A percentile compares a stretch with the other conserved stretches of the same genome.
These are phyloP conservation scores for Fagopyrum esculentum DNA, from an alignment of 148 eudicot genomes.

Conservation along the genomic window DNA sequence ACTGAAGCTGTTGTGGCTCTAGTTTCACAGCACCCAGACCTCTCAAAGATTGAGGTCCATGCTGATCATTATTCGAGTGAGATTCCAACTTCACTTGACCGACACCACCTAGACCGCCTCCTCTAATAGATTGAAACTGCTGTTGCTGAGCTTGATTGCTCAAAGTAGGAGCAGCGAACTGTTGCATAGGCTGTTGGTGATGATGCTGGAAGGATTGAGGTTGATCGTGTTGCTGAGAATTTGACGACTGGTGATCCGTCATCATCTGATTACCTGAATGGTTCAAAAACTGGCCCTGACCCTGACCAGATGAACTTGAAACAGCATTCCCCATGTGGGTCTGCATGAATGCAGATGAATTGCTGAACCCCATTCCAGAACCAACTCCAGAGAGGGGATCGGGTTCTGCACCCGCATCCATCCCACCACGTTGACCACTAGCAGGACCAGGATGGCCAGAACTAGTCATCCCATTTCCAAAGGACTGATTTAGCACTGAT, in stretches of 20 bases:
- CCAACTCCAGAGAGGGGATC: slow-evolving; percentile 50
- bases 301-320: slow-evolving; percentile 24
- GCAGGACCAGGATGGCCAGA: slow-evolving; percentile 45
- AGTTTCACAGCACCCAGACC: slow-evolving; percentile 58
- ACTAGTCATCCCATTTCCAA: slow-evolving; percentile 55
- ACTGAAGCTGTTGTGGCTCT: slow-evolving; percentile 66
- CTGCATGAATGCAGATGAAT: slow-evolving; percentile 28
- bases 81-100: slow-evolving; percentile 61
- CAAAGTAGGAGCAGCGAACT: slow-evolving; percentile 19
- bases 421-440: slow-evolving; percentile 40
- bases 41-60: slow-evolving; percentile 45
- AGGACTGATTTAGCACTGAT: slow-evolving; percentile 71
- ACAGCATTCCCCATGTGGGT: slow-evolving; percentile 37
- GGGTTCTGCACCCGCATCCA: slow-evolving; percentile 58
- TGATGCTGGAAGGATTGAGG: slow-evolving; percentile 47
- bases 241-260: slow-evolving; percentile 49
- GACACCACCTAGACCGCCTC: slow-evolving; percentile 47
- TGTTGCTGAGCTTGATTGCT: slow-evolving; percentile 40
- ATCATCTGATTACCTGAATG: slow-evolving; percentile 50
- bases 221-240: slow-evolving; percentile 36
- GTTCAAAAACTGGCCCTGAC: slow-evolving; percentile 33
- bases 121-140: slow-evolving; percentile 46
- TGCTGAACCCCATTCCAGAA: slow-evolving; percentile 61
- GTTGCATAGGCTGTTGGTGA: slow-evolving; percentile 51
- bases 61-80: slow-evolving; percentile 52